A percentile compares a stretch with the other conserved stretches of the same genome.
These are phyloP conservation scores for Omphalotus guepiniiformis DNA, from an alignment of 768 basidiomycete species.

Conservation along the genomic window DNA sequence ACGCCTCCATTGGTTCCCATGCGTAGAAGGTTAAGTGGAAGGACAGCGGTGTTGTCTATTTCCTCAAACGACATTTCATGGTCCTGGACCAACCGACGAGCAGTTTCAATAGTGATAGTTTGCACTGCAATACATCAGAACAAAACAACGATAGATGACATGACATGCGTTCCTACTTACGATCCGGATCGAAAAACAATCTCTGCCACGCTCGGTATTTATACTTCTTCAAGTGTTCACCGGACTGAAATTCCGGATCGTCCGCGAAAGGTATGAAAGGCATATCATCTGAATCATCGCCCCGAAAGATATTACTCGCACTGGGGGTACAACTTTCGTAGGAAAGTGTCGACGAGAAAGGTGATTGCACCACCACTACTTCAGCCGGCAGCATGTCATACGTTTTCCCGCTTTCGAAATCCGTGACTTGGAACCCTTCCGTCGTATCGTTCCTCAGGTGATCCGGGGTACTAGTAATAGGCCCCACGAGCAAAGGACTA, in stretches of 20 bases:
- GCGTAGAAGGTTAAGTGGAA: conserved; percentile 37
- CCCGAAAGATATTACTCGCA: conserved; percentile 41
- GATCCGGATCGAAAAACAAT: conserved; percentile 30
- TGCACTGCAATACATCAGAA: conserved; percentile 32
- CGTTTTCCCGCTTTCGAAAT: no score
- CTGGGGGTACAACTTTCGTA: conserved; percentile 40
- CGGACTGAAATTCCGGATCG: conserved; percentile 47
- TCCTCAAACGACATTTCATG: conserved; percentile 34
- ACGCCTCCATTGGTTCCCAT: neutral
- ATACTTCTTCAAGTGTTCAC: conserved; percentile 38
- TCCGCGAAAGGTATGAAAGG: conserved; percentile 62
- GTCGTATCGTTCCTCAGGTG: no score
- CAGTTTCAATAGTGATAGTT: conserved; percentile 45
- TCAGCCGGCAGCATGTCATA: neutral
- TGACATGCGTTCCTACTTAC: conserved; percentile 24
- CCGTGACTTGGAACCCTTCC: no score
- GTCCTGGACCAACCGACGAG: conserved; percentile 34
- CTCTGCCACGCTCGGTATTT: conserved; percentile 48
- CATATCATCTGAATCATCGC: conserved; percentile 56
- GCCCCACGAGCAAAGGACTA: no score
- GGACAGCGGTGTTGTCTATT: conserved; percentile 45
- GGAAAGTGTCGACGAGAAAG: neutral
- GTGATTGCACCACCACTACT: neutral
- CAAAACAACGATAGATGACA: neutral
- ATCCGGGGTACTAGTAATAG: no score